Conservation (phyloP, 2,329 filamentous ascomycete genomes). For the Pestalotiopsis sp. region DNA sequence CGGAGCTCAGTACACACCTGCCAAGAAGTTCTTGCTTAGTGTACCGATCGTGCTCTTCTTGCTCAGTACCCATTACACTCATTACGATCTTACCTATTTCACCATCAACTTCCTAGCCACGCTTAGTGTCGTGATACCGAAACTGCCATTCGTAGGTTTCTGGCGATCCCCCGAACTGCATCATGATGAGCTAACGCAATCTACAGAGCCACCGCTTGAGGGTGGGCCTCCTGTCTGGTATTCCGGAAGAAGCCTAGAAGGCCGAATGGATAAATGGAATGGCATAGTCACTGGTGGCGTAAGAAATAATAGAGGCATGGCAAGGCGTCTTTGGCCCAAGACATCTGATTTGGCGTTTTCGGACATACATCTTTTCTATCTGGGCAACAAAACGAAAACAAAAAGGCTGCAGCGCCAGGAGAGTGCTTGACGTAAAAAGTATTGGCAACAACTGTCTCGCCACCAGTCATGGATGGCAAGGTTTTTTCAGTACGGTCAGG, state of each 20-base stretch:
- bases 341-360: constrained; percentile 22
- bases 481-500: constrained; percentile 6
- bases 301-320: constrained; percentile 23
- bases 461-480: background rate
- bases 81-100: constrained; percentile 97
- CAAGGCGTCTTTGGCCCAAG: constrained; percentile 13
- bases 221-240: constrained; percentile 72
- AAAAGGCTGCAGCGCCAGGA: constrained; percentile 3
- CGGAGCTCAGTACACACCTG: constrained; percentile 95
- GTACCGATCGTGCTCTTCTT: constrained; percentile 95
- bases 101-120: constrained; percentile 95
- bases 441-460: constrained; percentile 4
- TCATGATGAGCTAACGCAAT: background rate
- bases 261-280: background rate
- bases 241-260: constrained; percentile 58
- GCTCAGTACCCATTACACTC: constrained; percentile 97
- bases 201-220: constrained; percentile 75
- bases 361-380: constrained; percentile 1
- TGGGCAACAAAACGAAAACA: constrained; percentile 2
- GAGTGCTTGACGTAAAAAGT: background rate
- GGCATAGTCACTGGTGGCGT: background rate
- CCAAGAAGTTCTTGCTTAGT: constrained; percentile 96
- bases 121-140: constrained; percentile 91
- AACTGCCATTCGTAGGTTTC: constrained; percentile 84
- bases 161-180: background rate